phyloP scores from a whole-genome alignment of 768 basidiomycete genomes.

The Hydnomerulius pinastri region DNA sequence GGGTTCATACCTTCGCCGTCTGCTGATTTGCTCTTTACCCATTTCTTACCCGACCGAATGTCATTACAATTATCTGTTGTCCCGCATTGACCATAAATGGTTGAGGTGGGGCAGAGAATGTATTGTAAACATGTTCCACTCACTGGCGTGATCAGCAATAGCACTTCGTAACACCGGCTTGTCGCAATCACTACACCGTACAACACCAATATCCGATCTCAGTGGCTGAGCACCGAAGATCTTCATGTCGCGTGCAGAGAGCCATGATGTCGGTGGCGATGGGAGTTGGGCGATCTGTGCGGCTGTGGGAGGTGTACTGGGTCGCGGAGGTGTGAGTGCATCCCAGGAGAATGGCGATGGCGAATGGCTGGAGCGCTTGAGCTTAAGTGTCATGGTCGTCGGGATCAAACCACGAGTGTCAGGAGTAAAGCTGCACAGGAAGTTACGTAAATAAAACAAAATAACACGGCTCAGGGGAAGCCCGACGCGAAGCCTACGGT shows the following conservation, averaged over 20 bases:
- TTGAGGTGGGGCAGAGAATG: background rate
- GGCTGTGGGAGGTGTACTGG: slow-evolving; percentile 33
- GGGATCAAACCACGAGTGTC: background rate
- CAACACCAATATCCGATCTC: slow-evolving; percentile 61
- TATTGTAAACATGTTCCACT: slow-evolving; percentile 24
- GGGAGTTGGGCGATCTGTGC: slow-evolving; percentile 46
- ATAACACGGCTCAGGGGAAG: too few species aligned
- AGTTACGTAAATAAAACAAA: slow-evolving; percentile 21
- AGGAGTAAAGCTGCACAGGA: background rate
- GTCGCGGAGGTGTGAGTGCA: slow-evolving; percentile 33
- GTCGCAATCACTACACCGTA: slow-evolving; percentile 78
- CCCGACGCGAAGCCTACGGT: too few species aligned
- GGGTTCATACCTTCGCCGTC: slow-evolving; percentile 47
- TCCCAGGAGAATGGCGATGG: slow-evolving; percentile 70
- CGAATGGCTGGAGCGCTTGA: slow-evolving; percentile 43
- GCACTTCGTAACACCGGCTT: slow-evolving; percentile 81
- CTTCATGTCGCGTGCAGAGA: slow-evolving; percentile 86
- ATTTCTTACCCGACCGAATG: slow-evolving; percentile 57
- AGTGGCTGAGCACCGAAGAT: slow-evolving; percentile 81
- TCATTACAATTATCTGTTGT: slow-evolving; percentile 59
- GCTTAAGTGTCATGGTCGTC: slow-evolving; percentile 42
- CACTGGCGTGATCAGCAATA: slow-evolving; percentile 75
- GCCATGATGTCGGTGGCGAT: slow-evolving; percentile 83
- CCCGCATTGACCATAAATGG: slow-evolving; percentile 9
- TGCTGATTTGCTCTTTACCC: slow-evolving; percentile 52